phyloP scores from a whole-genome alignment of 2,329 filamentous ascomycete species.

The Botrytis tulipae region DNA sequence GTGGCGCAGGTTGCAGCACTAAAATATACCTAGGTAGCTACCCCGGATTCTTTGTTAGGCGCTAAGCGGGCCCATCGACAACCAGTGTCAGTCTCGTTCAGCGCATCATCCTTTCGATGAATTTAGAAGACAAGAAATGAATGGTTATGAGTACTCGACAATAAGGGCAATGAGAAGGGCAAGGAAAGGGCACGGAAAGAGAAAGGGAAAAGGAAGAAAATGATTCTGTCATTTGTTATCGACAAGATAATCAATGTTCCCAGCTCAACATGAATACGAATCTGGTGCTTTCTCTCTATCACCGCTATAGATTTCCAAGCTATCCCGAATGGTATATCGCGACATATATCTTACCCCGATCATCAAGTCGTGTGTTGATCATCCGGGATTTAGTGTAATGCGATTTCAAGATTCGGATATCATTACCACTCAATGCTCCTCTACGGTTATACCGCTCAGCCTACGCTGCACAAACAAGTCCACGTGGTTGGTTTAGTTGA shows the following conservation, averaged over 20 bases:
- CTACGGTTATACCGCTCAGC: too few species aligned
- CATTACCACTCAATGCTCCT: neutral
- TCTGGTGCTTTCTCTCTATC: neutral
- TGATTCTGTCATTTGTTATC: neutral
- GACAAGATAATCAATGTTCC: neutral
- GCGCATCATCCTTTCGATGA: neutral
- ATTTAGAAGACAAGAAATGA: neutral
- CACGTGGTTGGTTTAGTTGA: neutral
- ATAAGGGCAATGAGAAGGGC: neutral
- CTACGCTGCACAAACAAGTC: neutral
- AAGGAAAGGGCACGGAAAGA: neutral
- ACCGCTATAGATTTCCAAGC: neutral
- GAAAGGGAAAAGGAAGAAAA: neutral
- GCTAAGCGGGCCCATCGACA: neutral
- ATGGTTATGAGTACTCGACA: neutral
- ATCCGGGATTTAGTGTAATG: neutral
- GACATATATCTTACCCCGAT: neutral
- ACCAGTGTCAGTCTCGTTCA: neutral
- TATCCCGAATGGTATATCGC: neutral
- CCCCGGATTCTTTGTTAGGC: slow-evolving; percentile 11
- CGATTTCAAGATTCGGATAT: neutral
- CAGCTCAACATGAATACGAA: neutral
- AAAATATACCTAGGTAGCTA: slow-evolving; percentile 11
- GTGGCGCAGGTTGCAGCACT: neutral
- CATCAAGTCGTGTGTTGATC: neutral